Evolutionary conservation across 306 rosid species (phyloP), one percentile per base, ranked within the genome.

Genomic region (Inga leiocalycina): DNA sequence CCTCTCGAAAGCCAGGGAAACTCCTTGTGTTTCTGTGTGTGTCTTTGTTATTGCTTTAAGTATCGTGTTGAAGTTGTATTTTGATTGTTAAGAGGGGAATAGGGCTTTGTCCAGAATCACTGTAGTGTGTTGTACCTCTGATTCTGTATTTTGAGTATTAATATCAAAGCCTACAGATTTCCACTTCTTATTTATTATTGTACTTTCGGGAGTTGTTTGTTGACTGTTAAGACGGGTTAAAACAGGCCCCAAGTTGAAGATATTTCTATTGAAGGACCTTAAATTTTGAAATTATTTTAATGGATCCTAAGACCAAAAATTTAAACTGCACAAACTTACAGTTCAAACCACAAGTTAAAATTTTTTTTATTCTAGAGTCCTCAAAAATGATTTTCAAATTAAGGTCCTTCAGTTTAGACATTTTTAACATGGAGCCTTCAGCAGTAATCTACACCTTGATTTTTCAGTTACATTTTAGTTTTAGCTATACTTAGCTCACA

Each of bases 401-500:
- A 30, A 61, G 70, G 19, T 30, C 70, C 20, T 12, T 64, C 41
- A 64, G 41, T 30, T 27, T 64, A 30, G 0, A 11, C 14, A 64
- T 24, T 5, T 5, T 13, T 64, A 64, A 5, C 19, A 22, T 62
- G 68, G 17, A 35, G 68, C 37, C 35, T 24, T 24, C 17, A 22
- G 7, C 68, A 11, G 37, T 62, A 27, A 62, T 62, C 32, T 62
- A 11, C 17, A 30, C 37, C 37, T 27, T 24, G 14, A 9, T 62
- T 61, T 62, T 65, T 35, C 41, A 70, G 13, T 49, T 67, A 52
- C 20, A 83, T 46, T 77, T 39, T 59, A 72, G 71, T 48, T 72
- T 49, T 46, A 15, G 70, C 79, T 56, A 80, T 79, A 24, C 48
- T 51, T 71, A n/a, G 59, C 79, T 49, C 4, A n/a, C 56, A 34